phyloP scores from a whole-genome alignment of 176 grass and related monocot genomes.

The Avena atlantica region DNA sequence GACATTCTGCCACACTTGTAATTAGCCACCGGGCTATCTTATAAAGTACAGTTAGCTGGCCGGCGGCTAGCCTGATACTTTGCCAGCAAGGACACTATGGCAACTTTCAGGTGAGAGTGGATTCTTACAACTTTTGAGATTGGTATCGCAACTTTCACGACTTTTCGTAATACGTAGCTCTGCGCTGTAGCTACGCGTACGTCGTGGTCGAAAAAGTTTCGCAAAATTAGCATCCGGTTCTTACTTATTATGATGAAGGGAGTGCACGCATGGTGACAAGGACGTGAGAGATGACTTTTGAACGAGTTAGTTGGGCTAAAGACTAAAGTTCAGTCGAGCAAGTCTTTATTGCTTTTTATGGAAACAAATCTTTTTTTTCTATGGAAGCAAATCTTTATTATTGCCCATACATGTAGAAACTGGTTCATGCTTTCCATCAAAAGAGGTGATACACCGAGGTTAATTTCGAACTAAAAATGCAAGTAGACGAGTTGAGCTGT shows the following conservation, averaged over 20 bases:
- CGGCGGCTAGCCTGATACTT: slow-evolving; percentile 2
- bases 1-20: not conserved
- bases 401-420: not conserved
- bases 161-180: not conserved
- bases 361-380: not conserved
- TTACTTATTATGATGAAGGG: not conserved
- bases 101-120: not conserved
- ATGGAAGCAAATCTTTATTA: not conserved
- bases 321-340: not conserved
- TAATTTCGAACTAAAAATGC: not conserved
- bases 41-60: not conserved
- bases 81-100: not conserved
- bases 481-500: not conserved
- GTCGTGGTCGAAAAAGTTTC: not conserved
- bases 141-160: not conserved
- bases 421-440: not conserved
- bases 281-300: not conserved
- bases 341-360: not conserved
- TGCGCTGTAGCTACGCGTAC: not conserved
- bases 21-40: not conserved
- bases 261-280: not conserved
- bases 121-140: not conserved
- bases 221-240: not conserved
- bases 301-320: not conserved
- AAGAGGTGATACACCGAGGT: not conserved